A percentile compares a stretch with the other conserved stretches of the same genome.
phyloP scores from a whole-genome alignment of 176 grass and related monocot species.

The Zoysia pacifica region DNA sequence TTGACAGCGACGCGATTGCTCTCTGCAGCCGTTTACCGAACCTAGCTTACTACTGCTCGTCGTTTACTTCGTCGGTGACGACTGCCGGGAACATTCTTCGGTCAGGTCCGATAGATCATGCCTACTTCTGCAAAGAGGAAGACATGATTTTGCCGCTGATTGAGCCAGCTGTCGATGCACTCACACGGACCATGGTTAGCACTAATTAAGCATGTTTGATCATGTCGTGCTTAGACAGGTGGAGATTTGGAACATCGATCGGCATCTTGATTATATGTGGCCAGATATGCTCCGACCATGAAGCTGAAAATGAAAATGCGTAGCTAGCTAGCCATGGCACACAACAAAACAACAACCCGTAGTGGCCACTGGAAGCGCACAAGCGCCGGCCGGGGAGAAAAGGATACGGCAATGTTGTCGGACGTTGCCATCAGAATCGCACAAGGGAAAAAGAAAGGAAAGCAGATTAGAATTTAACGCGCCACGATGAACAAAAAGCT shows the following conservation, averaged over 20 bases:
- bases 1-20: neutral
- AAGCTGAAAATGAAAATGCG: neutral
- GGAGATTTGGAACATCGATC: neutral
- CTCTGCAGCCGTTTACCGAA: slow-evolving; percentile 9
- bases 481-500: slow-evolving; percentile 17
- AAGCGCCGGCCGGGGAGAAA: neutral
- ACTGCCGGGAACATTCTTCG: neutral
- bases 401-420: neutral
- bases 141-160: neutral
- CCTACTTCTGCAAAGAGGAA: neutral
- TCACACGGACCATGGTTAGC: slow-evolving; percentile 3
- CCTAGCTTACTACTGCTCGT: neutral
- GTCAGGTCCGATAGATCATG: neutral
- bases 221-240: neutral
- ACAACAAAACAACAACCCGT: slow-evolving; percentile 9
- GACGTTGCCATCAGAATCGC: slow-evolving; percentile 29
- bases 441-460: neutral
- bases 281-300: neutral
- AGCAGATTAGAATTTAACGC: neutral
- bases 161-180: slow-evolving; percentile 11
- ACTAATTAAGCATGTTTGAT: neutral
- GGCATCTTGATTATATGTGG: too few relatives aligned
- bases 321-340: too few relatives aligned
- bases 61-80: neutral
- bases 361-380: slow-evolving; percentile 45